Percentiles rank a stretch among this genome's conserved stretches.
Conservation (phyloP, 805 yeast genomes). For the Spathaspora girioi region DNA sequence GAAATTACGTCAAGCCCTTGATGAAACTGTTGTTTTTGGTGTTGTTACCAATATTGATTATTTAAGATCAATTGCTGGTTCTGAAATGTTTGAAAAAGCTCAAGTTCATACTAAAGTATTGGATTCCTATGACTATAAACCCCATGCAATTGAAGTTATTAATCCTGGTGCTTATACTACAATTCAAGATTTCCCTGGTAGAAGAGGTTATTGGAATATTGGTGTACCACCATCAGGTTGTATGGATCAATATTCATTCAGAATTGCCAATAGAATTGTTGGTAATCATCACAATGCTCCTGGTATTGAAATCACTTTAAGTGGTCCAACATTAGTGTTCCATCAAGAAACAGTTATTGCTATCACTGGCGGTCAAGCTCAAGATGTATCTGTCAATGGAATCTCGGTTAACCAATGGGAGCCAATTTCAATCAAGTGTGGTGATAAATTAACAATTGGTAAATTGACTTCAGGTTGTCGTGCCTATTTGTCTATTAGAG, state of each 20-base stretch:
- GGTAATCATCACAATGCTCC: conserved; percentile 84
- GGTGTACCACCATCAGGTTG: conserved; percentile 99
- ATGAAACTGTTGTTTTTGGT: conserved; percentile 85
- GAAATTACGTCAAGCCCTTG: conserved; percentile 74
- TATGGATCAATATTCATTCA: conserved; percentile 90
- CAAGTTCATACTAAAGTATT: conserved; percentile 83
- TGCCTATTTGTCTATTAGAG: conserved; percentile 83
- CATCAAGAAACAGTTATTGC: conserved; percentile 77
- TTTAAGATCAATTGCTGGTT: conserved; percentile 77
- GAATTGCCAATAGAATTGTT: conserved; percentile 85
- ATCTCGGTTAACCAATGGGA: conserved; percentile 56
- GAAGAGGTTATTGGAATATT: conserved; percentile 79
- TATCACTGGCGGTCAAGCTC: conserved; percentile 80
- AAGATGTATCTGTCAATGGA: conserved; percentile 61
- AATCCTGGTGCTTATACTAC: conserved; percentile 79
- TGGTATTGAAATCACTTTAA: conserved; percentile 83
- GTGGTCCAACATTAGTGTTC: conserved; percentile 83
- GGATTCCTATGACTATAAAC: conserved; percentile 74
- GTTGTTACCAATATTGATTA: conserved; percentile 89
- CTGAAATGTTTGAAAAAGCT: conserved; percentile 80
- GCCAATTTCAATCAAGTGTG: conserved; percentile 68
- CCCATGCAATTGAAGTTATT: conserved; percentile 80
- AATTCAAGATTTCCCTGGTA: conserved; percentile 96
- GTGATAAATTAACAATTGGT: conserved; percentile 78
- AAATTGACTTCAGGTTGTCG: conserved; percentile 82